These are phyloP conservation scores for Themeda triandra DNA, from an alignment of 176 grass and related monocot species.

Conservation along the genomic window DNA sequence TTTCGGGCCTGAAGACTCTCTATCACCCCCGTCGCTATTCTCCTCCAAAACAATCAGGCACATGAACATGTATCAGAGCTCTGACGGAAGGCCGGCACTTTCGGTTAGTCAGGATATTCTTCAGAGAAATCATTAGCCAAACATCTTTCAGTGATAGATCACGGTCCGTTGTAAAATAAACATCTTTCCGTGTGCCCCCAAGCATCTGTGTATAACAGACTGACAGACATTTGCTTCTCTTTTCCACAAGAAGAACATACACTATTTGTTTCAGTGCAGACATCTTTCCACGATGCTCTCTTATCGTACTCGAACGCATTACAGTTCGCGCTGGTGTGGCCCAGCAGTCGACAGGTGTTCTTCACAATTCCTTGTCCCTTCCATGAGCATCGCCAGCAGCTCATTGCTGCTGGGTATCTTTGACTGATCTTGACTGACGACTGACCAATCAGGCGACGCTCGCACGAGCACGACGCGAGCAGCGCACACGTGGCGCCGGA, in stretches of 20 bases:
- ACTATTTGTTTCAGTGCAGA: background rate
- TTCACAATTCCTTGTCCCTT: background rate
- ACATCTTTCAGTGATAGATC: background rate
- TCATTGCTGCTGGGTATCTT: constrained; percentile 15
- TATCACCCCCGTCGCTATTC: background rate
- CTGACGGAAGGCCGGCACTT: constrained; percentile 18
- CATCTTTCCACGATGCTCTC: background rate
- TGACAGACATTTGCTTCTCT: background rate
- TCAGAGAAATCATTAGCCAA: background rate
- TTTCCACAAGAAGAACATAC: background rate
- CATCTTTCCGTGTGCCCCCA: background rate
- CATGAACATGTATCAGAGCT: constrained; percentile 1
- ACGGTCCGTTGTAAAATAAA: background rate
- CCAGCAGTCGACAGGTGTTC: background rate
- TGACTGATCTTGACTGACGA: constrained; percentile 16
- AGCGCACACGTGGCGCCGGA: constrained; percentile 20
- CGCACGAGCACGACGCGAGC: too few relatives aligned
- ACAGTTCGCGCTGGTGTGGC: background rate
- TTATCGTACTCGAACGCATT: background rate
- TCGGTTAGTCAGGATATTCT: constrained; percentile 32
- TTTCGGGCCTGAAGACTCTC: constrained; percentile 20
- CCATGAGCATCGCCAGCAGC: background rate
- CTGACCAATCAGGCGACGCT: background rate
- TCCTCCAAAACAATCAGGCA: background rate
- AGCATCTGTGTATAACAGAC: background rate